Percentiles rank a stretch among this genome's conserved stretches.
Evolutionary conservation across 1,284 basidiomycete genomes (phyloP).

Genomic region (Pseudozyma flocculosa): DNA sequence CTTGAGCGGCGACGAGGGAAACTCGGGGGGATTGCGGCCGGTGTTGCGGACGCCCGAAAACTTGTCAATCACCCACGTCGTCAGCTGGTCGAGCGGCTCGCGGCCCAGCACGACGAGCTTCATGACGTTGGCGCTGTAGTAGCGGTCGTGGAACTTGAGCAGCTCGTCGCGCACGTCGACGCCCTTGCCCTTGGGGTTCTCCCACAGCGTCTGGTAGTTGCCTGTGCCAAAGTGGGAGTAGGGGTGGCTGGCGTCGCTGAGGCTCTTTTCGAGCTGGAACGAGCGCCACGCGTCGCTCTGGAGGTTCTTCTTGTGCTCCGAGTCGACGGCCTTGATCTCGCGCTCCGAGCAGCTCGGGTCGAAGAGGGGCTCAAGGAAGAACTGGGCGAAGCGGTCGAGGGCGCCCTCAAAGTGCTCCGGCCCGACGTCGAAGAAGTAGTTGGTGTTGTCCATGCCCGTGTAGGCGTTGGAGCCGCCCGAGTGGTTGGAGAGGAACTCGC

Average conservation of each 20-base stretch:
- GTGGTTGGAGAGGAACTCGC: slow-evolving; percentile 81
- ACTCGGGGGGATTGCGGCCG: slow-evolving; percentile 66
- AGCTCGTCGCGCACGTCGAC: slow-evolving; percentile 85
- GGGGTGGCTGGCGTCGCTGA: slow-evolving; percentile 73
- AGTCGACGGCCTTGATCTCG: slow-evolving; percentile 95
- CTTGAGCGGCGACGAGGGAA: slow-evolving; percentile 70
- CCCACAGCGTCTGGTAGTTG: slow-evolving; percentile 78
- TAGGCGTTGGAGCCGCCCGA: slow-evolving; percentile 91
- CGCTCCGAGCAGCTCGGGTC: slow-evolving; percentile 84
- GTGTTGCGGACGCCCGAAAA: slow-evolving; percentile 79
- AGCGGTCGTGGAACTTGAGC: slow-evolving; percentile 89
- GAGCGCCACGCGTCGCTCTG: slow-evolving; percentile 95
- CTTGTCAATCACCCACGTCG: slow-evolving; percentile 69
- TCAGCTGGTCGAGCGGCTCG: slow-evolving; percentile 79
- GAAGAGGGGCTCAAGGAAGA: slow-evolving; percentile 93
- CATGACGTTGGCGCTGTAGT: slow-evolving; percentile 95
- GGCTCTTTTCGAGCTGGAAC: slow-evolving; percentile 90
- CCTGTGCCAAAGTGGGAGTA: slow-evolving; percentile 96
- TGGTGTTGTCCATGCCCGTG: slow-evolving; percentile 89
- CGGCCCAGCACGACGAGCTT: slow-evolving; percentile 85
- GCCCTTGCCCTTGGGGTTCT: slow-evolving; percentile 64
- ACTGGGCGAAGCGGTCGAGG: slow-evolving; percentile 85
- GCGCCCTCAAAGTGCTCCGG: slow-evolving; percentile 80
- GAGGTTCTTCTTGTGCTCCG: slow-evolving; percentile 97
- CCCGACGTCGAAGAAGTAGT: slow-evolving; percentile 89